Conservation (phyloP, 2,329 filamentous ascomycete genomes). For the Diaporthe nobilis region DNA sequence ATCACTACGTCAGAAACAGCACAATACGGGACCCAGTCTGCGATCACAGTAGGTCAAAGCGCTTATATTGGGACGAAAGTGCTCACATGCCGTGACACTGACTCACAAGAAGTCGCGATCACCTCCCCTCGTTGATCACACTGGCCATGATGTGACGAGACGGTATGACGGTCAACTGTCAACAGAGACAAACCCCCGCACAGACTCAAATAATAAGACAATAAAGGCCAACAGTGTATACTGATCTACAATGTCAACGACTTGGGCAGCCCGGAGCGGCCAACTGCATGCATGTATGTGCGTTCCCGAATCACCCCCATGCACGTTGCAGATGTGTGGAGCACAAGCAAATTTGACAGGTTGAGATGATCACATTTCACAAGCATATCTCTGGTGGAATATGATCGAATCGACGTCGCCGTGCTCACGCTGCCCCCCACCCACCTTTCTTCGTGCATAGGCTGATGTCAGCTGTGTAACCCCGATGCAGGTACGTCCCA, state of each 20-base stretch:
- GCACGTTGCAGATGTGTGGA: conserved; percentile 9
- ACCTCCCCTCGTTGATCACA: not conserved
- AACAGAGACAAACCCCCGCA: not conserved
- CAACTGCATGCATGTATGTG: conserved; percentile 15
- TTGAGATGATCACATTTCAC: conserved; percentile 26
- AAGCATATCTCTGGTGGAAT: not conserved
- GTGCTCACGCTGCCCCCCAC: not conserved
- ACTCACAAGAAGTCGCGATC: not conserved
- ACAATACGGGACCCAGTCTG: not conserved
- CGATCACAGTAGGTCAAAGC: not conserved
- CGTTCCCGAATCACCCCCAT: conserved; percentile 24
- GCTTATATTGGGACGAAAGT: not conserved
- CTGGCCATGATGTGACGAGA: not conserved
- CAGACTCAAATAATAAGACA: not conserved
- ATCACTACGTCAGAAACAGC: not conserved
- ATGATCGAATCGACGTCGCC: conserved; percentile 9
- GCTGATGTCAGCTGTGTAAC: conserved; percentile 18
- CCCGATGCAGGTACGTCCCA: conserved; percentile 19
- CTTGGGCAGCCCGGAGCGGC: not conserved
- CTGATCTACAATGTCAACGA: not conserved
- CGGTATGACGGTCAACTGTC: not conserved
- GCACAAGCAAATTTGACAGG: conserved; percentile 33
- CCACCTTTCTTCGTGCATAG: not conserved
- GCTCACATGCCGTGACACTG: not conserved
- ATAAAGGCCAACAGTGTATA: not conserved